phyloP scores from a whole-genome alignment of 228 moss, liverwort and hornwort genomes.

The Sphagnum fallax region DNA sequence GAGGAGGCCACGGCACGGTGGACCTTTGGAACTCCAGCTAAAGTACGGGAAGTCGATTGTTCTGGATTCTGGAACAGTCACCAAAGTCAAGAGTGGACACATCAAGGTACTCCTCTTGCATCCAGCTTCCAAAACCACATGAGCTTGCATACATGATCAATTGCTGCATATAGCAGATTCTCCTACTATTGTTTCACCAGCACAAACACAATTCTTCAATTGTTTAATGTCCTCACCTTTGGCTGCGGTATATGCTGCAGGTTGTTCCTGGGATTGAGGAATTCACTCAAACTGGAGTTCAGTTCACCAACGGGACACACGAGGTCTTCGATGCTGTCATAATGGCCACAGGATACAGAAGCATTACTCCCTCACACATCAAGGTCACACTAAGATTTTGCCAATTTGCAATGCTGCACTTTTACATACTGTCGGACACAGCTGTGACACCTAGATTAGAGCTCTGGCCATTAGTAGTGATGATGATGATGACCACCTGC shows the following conservation, averaged over 20 bases:
- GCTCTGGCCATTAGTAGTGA: no score
- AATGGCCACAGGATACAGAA: constrained; percentile 82
- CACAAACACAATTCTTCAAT: not conserved
- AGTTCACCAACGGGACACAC: constrained; percentile 42
- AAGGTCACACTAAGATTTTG: constrained; percentile 23
- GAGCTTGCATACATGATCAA: not conserved
- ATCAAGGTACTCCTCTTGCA: constrained; percentile 24
- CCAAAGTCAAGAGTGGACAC: constrained; percentile 44
- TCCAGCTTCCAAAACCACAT: not conserved
- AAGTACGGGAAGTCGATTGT: constrained; percentile 43
- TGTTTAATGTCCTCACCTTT: no score
- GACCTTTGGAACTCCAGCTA: constrained; percentile 44
- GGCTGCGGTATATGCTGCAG: constrained; percentile 16
- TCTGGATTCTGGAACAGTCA: constrained; percentile 43
- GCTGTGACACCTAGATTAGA: not conserved
- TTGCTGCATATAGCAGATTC: not conserved
- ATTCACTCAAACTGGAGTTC: constrained; percentile 40
- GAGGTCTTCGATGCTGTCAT: constrained; percentile 58
- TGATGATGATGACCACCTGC: no score
- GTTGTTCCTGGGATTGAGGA: constrained; percentile 47
- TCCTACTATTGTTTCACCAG: not conserved
- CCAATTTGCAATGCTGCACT: not conserved
- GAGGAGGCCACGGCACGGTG: constrained; percentile 31
- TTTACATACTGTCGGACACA: not conserved
- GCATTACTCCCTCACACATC: constrained; percentile 81